Evolutionary conservation across 202 grass and related monocot genomes (phyloP).

Genomic region (Miscanthus sacchariflorus): DNA sequence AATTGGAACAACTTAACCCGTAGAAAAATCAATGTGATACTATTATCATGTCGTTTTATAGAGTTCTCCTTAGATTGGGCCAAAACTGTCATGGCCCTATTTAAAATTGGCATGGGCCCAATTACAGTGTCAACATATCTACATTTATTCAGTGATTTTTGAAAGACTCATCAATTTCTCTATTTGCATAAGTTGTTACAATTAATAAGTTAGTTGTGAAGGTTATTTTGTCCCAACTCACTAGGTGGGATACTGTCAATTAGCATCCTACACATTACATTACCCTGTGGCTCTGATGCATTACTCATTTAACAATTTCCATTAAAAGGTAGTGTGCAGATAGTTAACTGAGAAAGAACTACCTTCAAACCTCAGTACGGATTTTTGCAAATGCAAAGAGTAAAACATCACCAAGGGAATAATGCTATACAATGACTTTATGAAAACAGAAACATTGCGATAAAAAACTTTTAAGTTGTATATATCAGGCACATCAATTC

Average conservation of each 20-base stretch:
- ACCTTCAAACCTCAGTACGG: neutral
- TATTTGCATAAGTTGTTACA: neutral
- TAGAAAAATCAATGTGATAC: too few species aligned
- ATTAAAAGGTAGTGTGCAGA: neutral
- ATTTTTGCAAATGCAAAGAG: slow-evolving; percentile 11
- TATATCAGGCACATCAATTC: neutral
- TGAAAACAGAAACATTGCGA: neutral
- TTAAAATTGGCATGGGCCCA: too few species aligned
- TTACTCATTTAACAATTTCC: neutral
- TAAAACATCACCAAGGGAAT: neutral
- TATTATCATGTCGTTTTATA: too few species aligned
- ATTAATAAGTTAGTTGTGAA: neutral
- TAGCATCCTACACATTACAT: slow-evolving; percentile 12
- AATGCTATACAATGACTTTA: neutral
- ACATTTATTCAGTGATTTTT: neutral
- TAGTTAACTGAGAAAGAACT: slow-evolving; percentile 15
- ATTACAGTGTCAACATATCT: neutral
- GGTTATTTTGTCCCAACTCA: slow-evolving; percentile 1
- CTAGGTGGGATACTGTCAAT: neutral
- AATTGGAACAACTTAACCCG: too few species aligned
- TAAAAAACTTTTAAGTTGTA: neutral
- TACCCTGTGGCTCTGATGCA: neutral
- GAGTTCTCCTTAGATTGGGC: too few species aligned
- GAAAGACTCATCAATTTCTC: neutral
- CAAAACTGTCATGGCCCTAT: too few species aligned